Evolutionary conservation across 2,329 filamentous ascomycete species (phyloP).

Genomic region (Penicillium freii): DNA sequence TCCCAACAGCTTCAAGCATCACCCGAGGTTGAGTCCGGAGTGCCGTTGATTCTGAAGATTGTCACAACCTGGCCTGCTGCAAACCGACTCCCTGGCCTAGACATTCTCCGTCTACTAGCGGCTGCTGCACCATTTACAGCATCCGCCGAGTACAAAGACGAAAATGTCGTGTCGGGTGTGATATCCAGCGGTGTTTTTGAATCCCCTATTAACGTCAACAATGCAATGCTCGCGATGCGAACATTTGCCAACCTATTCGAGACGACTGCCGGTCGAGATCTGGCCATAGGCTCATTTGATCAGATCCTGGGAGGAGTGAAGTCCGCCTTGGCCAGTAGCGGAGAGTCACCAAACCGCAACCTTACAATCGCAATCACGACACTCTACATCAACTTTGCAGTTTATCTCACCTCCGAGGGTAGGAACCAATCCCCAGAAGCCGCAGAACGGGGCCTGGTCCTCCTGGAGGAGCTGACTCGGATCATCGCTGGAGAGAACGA

Average conservation of each 20-base stretch:
- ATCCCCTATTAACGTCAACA: conserved; percentile 67
- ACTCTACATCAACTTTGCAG: conserved; percentile 78
- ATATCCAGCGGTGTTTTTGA: conserved; percentile 59
- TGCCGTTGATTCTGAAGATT: conserved; percentile 68
- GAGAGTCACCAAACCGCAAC: conserved; percentile 65
- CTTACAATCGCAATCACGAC: conserved; percentile 80
- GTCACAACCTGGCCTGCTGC: conserved; percentile 76
- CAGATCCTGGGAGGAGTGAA: conserved; percentile 63
- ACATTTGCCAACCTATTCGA: conserved; percentile 81
- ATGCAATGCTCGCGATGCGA: conserved; percentile 81
- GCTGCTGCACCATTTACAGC: conserved; percentile 66
- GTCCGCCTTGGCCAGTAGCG: conserved; percentile 56
- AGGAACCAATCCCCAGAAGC: conserved; percentile 41
- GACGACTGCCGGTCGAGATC: conserved; percentile 66
- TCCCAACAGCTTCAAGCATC: conserved; percentile 42
- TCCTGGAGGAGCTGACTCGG: conserved; percentile 61
- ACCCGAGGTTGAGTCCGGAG: conserved; percentile 51
- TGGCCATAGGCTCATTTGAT: conserved; percentile 60
- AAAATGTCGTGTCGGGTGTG: conserved; percentile 62
- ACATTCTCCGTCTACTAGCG: conserved; percentile 80
- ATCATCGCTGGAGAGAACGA: conserved; percentile 69
- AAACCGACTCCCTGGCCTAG: conserved; percentile 78
- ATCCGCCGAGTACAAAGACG: conserved; percentile 53
- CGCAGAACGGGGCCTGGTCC: conserved; percentile 49
- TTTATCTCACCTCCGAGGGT: conserved; percentile 60